A percentile compares a stretch with the other conserved stretches of the same genome.
These are phyloP conservation scores for Thalassia testudinum DNA, from an alignment of 116 monocot genomes.

Conservation along the genomic window DNA sequence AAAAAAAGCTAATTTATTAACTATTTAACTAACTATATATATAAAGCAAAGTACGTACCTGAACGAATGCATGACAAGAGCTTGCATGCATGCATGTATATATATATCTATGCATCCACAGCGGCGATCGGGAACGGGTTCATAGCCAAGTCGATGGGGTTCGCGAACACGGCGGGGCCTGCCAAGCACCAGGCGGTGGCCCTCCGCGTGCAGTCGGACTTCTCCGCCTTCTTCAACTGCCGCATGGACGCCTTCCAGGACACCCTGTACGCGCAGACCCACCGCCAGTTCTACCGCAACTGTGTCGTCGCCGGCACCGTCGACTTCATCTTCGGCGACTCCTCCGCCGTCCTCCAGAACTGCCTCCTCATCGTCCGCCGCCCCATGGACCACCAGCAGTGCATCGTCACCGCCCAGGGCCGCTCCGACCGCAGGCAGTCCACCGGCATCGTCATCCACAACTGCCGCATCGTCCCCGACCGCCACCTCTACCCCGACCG, in stretches of 20 bases:
- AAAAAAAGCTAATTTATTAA: neutral
- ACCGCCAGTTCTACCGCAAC: slow-evolving; percentile 57
- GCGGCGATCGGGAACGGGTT: slow-evolving; percentile 31
- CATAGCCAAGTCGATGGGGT: slow-evolving; percentile 44
- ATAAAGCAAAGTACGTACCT: too few species aligned
- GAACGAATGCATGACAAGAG: too few species aligned
- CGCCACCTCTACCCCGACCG: slow-evolving; percentile 24
- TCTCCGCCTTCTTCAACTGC: slow-evolving; percentile 54
- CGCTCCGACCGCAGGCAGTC: slow-evolving; percentile 10
- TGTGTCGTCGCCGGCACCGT: slow-evolving; percentile 74
- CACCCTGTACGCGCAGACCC: slow-evolving; percentile 46
- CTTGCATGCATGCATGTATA: neutral
- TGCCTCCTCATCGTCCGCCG: slow-evolving; percentile 56
- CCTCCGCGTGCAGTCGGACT: slow-evolving; percentile 37
- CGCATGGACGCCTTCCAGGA: slow-evolving; percentile 58
- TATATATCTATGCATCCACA: slow-evolving; percentile 2
- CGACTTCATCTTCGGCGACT: slow-evolving; percentile 89
- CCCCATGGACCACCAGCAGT: slow-evolving; percentile 58
- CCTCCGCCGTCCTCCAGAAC: slow-evolving; percentile 55
- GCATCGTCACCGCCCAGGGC: slow-evolving; percentile 74
- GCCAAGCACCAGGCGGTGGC: slow-evolving; percentile 55
- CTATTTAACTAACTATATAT: neutral
- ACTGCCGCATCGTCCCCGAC: slow-evolving; percentile 69
- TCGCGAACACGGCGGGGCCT: slow-evolving; percentile 60
- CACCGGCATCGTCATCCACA: slow-evolving; percentile 66